Percentiles rank a stretch among this genome's conserved stretches.
These are phyloP conservation scores for Suillus subaureus DNA, from an alignment of 768 basidiomycete species.

Conservation along the genomic window DNA sequence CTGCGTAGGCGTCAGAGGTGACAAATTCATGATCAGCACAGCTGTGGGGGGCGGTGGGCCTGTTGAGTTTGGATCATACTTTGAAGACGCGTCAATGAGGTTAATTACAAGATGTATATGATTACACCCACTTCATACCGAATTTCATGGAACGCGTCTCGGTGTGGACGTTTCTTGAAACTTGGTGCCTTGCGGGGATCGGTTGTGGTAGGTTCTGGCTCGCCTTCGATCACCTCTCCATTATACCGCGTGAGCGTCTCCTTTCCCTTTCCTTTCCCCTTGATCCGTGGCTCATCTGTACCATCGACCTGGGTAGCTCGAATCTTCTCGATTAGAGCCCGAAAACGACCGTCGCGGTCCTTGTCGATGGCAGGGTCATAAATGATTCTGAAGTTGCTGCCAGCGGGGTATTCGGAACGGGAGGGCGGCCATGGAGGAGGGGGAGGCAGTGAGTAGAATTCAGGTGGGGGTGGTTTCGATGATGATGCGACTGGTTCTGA, in stretches of 20 bases:
- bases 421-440: slow-evolving; percentile 60
- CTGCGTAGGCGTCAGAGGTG: slow-evolving; percentile 67
- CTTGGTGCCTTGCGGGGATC: slow-evolving; percentile 60
- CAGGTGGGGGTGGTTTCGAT: slow-evolving; percentile 31
- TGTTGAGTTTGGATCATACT: slow-evolving; percentile 78
- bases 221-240: slow-evolving; percentile 54
- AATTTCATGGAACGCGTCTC: slow-evolving; percentile 45
- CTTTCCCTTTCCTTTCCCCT: slow-evolving; percentile 67
- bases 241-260: slow-evolving; percentile 55
- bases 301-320: slow-evolving; percentile 34
- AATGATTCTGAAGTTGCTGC: slow-evolving; percentile 59
- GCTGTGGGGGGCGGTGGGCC: slow-evolving; percentile 74
- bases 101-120: slow-evolving; percentile 11
- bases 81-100: slow-evolving; percentile 11
- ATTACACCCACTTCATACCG: slow-evolving; percentile 57
- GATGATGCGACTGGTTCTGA: slow-evolving; percentile 29
- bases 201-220: slow-evolving; percentile 39
- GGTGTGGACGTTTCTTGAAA: slow-evolving; percentile 33
- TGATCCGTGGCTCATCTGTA: slow-evolving; percentile 47
- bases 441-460: slow-evolving; percentile 42
- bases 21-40: slow-evolving; percentile 72
- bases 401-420: slow-evolving; percentile 47
- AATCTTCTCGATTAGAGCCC: slow-evolving; percentile 44
- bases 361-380: slow-evolving; percentile 62
- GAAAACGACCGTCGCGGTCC: slow-evolving; percentile 42